Percentiles rank a stretch among this genome's conserved stretches.
These are phyloP conservation scores for Stagonosporopsis chrysanthemi DNA, from an alignment of 2,329 filamentous ascomycete species.

Conservation along the genomic window DNA sequence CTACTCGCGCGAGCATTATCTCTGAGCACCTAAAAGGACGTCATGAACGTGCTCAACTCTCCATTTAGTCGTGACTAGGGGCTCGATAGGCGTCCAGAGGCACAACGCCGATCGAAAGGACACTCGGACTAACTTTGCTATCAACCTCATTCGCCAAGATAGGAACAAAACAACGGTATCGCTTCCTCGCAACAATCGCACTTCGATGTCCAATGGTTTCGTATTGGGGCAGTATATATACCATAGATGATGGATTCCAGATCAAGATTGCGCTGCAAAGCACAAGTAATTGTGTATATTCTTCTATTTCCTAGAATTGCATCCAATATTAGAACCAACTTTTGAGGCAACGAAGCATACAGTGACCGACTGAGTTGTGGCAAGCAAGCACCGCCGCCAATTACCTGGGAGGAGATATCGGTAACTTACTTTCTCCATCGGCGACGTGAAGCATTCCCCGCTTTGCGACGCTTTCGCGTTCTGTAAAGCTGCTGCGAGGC, in stretches of 20 bases:
- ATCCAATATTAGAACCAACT: not conserved
- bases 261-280: not conserved
- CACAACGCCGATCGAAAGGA: not conserved
- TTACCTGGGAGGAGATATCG: not conserved
- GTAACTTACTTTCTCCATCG: not conserved
- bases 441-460: not conserved
- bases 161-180: not conserved
- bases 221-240: not conserved
- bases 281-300: not conserved
- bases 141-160: not conserved
- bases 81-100: conserved; percentile 2
- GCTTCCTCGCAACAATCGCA: not conserved
- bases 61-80: not conserved
- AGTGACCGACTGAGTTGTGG: not conserved
- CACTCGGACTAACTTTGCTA: not conserved
- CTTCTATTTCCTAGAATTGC: not conserved
- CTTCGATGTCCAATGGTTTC: not conserved
- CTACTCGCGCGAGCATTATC: not conserved
- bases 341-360: not conserved
- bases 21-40: not conserved
- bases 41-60: not conserved
- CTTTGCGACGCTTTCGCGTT: not conserved
- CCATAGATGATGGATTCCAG: not conserved
- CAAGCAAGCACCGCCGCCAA: not conserved
- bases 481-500: not conserved